phyloP scores from a whole-genome alignment of 768 basidiomycete genomes.

The Ramaria sp. region DNA sequence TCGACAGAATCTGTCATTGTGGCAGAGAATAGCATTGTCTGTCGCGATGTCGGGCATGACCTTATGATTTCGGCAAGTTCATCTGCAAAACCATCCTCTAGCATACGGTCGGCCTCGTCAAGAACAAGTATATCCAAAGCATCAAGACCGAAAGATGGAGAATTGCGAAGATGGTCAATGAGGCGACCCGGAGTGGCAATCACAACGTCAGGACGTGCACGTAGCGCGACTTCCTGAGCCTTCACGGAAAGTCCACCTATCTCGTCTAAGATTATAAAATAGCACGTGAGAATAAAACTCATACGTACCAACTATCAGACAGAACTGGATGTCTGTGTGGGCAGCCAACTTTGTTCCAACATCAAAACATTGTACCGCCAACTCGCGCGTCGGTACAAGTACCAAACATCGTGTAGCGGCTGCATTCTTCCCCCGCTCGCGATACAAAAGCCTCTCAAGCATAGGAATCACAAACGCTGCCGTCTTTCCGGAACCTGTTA shows the following conservation, averaged over 20 bases:
- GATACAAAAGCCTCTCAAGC: slow-evolving; percentile 83
- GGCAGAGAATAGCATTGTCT: slow-evolving; percentile 98
- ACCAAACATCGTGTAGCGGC: slow-evolving; percentile 85
- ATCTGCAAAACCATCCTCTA: slow-evolving; percentile 89
- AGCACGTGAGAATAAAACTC: neutral
- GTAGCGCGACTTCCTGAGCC: slow-evolving; percentile 77
- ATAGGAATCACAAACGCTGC: slow-evolving; percentile 95
- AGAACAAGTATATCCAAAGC: slow-evolving; percentile 88
- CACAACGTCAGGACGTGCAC: slow-evolving; percentile 83
- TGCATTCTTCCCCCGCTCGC: slow-evolving; percentile 80
- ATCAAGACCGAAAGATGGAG: slow-evolving; percentile 85
- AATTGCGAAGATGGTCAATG: slow-evolving; percentile 95
- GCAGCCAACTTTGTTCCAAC: slow-evolving; percentile 77
- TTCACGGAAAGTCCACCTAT: slow-evolving; percentile 88
- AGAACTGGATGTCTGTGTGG: slow-evolving; percentile 84
- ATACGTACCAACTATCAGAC: slow-evolving; percentile 74
- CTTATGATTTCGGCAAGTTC: slow-evolving; percentile 91
- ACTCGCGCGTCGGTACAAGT: slow-evolving; percentile 88
- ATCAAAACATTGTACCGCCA: slow-evolving; percentile 92
- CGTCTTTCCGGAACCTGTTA: slow-evolving; percentile 97
- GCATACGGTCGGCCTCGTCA: slow-evolving; percentile 97
- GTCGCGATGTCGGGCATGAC: slow-evolving; percentile 76
- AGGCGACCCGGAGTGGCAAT: slow-evolving; percentile 97
- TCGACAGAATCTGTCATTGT: slow-evolving; percentile 98
- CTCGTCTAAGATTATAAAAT: neutral